Base-by-base conservation (phyloP, 2,329 filamentous ascomycete species). In the Hyphodiscus sp. region DNA sequence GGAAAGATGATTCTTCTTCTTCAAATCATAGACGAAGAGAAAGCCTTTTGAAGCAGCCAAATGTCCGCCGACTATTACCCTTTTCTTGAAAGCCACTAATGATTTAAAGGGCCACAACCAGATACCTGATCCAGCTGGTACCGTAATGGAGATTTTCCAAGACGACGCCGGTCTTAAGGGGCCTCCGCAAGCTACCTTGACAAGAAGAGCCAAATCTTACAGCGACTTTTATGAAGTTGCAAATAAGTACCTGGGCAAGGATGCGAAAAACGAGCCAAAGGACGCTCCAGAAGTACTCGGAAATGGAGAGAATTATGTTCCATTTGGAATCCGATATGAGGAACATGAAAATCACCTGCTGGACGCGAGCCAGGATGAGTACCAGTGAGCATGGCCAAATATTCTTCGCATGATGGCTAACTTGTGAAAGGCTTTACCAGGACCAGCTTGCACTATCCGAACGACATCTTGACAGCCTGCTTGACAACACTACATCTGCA, bases 391-490 rank as follows among this genome's bases (percentile, higher is more conserved):
- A 15, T 9, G 41, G 30, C 18, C n/a, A 15, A 43, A 2, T 13
- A n/a, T 46, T 10, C 20, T 38, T 19, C n/a, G n/a, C n/a, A n/a
- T 41, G 19, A 44, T 18, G n/a, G 41, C 42, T 47, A 5, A 18
- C 33, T 49, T 51, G 20, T 51, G 45, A 1, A 45, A 89, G 85
- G 62, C 74, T 87, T 26, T 96, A 94, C 68, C 81, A 83, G 58
- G 86, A 94, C 64, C 91, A 95, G 71, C 79, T 96, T 15, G 79
- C 83, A 52, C 76, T 92, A 61, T 91, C 90, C 0, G 86, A 91
- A 65, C 80, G 85, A 18, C 90, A 97, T 70, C 79, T 99, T 42
- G 86, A 91, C 58, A 81, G 81, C 42, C 78, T 99, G 15, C 79
- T 96, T 20, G 74, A 80, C 26, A 89, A 91, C 67, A 91, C 92